Conservation (phyloP, 73 alveolate species). For the Paramecium biaurelia region DNA sequence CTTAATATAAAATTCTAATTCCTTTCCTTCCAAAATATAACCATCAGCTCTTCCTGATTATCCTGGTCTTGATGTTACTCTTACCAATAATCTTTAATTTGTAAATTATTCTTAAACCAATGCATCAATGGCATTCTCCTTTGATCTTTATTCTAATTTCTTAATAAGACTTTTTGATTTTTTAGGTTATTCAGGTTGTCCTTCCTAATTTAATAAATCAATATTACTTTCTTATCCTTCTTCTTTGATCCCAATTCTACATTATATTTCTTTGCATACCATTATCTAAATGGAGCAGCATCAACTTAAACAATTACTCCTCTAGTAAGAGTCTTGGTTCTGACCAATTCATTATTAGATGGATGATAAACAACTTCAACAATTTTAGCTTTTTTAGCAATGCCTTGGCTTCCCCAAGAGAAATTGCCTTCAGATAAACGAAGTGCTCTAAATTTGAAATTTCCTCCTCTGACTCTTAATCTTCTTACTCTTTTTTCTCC, state of each 20-base stretch:
- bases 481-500: constrained; percentile 65
- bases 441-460: constrained; percentile 92
- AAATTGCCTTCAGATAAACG: constrained; percentile 94
- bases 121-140: constrained; percentile 71
- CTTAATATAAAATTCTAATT: constrained; percentile 91
- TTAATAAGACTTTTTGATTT: constrained; percentile 74
- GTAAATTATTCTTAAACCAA: constrained; percentile 81
- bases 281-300: constrained; percentile 96
- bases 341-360: constrained; percentile 97
- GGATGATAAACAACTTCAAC: constrained; percentile 96
- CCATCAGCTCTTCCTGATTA: constrained; percentile 99
- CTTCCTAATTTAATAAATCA: constrained; percentile 1
- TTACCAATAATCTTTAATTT: constrained; percentile 91
- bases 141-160: constrained; percentile 71
- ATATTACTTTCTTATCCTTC: constrained; percentile 54
- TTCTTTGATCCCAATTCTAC: constrained; percentile 82
- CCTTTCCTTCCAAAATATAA: constrained; percentile 96
- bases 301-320: constrained; percentile 93
- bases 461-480: constrained; percentile 92
- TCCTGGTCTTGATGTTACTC: constrained; percentile 98
- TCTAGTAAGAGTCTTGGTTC: constrained; percentile 97
- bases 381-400: constrained; percentile 76
- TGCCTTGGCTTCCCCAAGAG: constrained; percentile 90
- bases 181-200: constrained; percentile 64
- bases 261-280: constrained; percentile 86